These are phyloP conservation scores for Coniferiporia weirii DNA, from an alignment of 1,284 basidiomycete genomes.

Conservation along the genomic window DNA sequence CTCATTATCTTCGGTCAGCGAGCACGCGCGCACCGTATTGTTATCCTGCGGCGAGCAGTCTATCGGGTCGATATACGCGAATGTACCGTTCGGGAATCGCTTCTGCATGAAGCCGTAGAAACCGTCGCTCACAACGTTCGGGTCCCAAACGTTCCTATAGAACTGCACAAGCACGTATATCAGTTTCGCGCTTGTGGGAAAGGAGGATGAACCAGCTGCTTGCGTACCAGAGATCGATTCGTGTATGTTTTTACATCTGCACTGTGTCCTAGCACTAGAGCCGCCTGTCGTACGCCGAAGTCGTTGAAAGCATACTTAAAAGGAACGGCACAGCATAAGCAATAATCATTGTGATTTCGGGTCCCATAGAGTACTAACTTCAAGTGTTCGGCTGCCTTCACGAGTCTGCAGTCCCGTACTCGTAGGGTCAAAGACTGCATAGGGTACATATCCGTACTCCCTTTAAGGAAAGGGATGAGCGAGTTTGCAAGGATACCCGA, in stretches of 20 bases:
- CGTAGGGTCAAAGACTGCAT: conserved; percentile 51
- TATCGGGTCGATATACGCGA: conserved; percentile 30
- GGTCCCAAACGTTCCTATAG: conserved; percentile 48
- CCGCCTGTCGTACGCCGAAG: conserved; percentile 38
- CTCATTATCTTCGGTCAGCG: conserved; percentile 48
- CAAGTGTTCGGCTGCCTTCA: conserved; percentile 61
- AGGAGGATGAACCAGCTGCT: neutral
- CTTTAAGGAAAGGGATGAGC: neutral
- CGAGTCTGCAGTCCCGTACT: conserved; percentile 62
- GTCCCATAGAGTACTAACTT: conserved; percentile 33
- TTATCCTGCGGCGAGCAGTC: conserved; percentile 43
- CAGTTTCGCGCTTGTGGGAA: neutral
- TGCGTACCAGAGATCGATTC: conserved; percentile 33
- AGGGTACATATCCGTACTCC: conserved; percentile 52
- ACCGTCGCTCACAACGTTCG: conserved; percentile 32
- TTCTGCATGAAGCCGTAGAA: conserved; percentile 55
- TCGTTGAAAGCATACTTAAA: conserved; percentile 38
- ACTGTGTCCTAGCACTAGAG: conserved; percentile 33
- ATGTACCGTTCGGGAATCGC: conserved; percentile 46
- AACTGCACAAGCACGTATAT: conserved; percentile 32
- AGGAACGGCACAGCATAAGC: conserved; percentile 9
- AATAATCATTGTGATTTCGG: neutral
- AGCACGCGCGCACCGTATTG: conserved; percentile 43
- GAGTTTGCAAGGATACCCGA: neutral
- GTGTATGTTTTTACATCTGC: conserved; percentile 33